phyloP scores from a whole-genome alignment of 2,329 filamentous ascomycete species.

The Neophaeococcomyces aloes region DNA sequence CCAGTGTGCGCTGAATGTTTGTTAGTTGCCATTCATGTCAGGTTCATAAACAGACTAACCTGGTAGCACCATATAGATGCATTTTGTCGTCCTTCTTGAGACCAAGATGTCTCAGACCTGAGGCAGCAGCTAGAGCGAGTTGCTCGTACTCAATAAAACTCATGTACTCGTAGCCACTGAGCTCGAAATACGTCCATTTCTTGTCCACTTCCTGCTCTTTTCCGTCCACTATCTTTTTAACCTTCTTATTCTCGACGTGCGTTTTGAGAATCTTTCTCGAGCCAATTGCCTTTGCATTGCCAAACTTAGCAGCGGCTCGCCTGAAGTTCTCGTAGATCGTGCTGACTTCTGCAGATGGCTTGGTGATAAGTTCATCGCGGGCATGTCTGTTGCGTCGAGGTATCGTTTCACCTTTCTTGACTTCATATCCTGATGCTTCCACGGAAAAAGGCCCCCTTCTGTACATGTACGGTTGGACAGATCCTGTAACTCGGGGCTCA shows the following conservation, averaged over 20 bases:
- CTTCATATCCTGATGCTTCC: conserved; percentile 57
- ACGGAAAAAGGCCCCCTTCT: conserved; percentile 66
- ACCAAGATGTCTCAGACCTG: conserved; percentile 64
- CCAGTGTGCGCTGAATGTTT: conserved; percentile 59
- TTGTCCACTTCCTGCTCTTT: conserved; percentile 72
- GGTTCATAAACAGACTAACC: conserved; percentile 36
- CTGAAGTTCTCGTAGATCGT: conserved; percentile 73
- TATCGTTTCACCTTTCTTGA: conserved; percentile 70
- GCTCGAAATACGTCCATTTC: conserved; percentile 84
- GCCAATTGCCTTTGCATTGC: conserved; percentile 56
- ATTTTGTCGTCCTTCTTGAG: conserved; percentile 56
- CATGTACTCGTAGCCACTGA: conserved; percentile 64
- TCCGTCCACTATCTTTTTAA: conserved; percentile 80
- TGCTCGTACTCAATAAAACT: conserved; percentile 71
- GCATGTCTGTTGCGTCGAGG: conserved; percentile 64
- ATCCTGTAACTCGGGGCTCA: conserved; percentile 9
- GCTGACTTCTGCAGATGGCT: conserved; percentile 56
- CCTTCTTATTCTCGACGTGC: conserved; percentile 76
- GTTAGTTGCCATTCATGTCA: conserved; percentile 13
- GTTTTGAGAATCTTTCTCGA: conserved; percentile 63
- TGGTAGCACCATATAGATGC: conserved; percentile 77
- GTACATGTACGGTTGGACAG: conserved; percentile 39
- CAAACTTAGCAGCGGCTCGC: conserved; percentile 53
- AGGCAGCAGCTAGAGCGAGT: conserved; percentile 57
- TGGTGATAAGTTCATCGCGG: conserved; percentile 58